Conservation (phyloP, 169 alveolate species). For the Plasmodium blacklocki region DNA sequence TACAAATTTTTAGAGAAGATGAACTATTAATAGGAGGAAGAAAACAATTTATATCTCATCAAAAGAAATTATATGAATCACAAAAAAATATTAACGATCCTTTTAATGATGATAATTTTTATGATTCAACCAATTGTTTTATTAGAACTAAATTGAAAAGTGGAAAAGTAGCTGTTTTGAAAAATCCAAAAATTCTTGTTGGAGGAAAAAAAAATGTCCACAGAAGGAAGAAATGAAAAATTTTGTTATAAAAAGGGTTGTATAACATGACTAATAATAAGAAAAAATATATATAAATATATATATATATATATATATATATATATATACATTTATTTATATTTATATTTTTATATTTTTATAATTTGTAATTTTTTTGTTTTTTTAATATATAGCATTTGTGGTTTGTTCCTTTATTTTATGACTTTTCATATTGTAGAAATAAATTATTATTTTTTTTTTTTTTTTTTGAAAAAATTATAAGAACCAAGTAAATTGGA, state of each 20-base stretch:
- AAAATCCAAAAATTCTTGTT: conserved; percentile 64
- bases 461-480: too few species aligned
- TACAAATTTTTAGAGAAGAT: conserved; percentile 86
- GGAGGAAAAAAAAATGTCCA: conserved; percentile 50
- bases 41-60: conserved; percentile 75
- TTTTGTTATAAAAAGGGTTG: too few species aligned
- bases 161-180: conserved; percentile 59
- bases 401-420: too few species aligned
- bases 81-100: conserved; percentile 62
- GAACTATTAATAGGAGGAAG: conserved; percentile 84
- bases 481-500: too few species aligned
- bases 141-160: conserved; percentile 63
- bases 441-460: too few species aligned
- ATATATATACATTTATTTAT: neutral
- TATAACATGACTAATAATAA: neutral
- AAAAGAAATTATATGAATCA: conserved; percentile 71
- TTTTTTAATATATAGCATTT: too few species aligned
- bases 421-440: too few species aligned
- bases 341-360: neutral
- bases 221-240: conserved; percentile 14
- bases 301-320: neutral
- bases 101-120: conserved; percentile 34
- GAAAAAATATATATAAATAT: neutral
- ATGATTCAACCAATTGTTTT: conserved; percentile 51
- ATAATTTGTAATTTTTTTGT: too few species aligned